phyloP scores from a whole-genome alignment of 768 basidiomycete species.

The Tephrocybe sp. region DNA sequence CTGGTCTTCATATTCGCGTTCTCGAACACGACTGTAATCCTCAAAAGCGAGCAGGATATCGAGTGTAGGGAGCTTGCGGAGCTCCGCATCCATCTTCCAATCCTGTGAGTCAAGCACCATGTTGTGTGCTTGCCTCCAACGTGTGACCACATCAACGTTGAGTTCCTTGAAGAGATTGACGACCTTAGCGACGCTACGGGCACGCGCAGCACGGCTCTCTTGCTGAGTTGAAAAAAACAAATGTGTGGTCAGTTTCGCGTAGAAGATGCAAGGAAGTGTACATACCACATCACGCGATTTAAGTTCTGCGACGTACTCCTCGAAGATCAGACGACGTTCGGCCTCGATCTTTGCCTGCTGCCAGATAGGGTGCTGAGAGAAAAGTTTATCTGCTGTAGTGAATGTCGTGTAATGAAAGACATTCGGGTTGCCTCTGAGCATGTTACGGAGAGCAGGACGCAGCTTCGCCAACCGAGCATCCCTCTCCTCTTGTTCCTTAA shows the following conservation, averaged over 20 bases:
- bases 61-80: slow-evolving; percentile 82
- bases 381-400: slow-evolving; percentile 82
- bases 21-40: slow-evolving; percentile 87
- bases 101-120: slow-evolving; percentile 75
- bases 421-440: slow-evolving; percentile 84
- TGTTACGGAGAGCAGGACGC: slow-evolving; percentile 82
- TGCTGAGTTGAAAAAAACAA: slow-evolving; percentile 55
- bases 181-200: slow-evolving; percentile 81
- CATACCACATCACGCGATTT: slow-evolving; percentile 88
- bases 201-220: slow-evolving; percentile 74
- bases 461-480: slow-evolving; percentile 82
- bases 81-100: slow-evolving; percentile 74
- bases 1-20: slow-evolving; percentile 90
- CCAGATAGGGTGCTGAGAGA: slow-evolving; percentile 90
- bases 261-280: slow-evolving; percentile 12
- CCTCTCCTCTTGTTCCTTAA: slow-evolving; percentile 83
- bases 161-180: slow-evolving; percentile 84
- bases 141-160: slow-evolving; percentile 89
- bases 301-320: slow-evolving; percentile 87
- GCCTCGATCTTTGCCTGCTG: slow-evolving; percentile 80
- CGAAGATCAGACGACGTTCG: slow-evolving; percentile 86
- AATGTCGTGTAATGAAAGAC: slow-evolving; percentile 94
- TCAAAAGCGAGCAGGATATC: slow-evolving; percentile 94
- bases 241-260: neutral
- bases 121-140: slow-evolving; percentile 85